These are phyloP conservation scores for Aspergillus sp. DNA, from an alignment of 2,329 filamentous ascomycete species.

Conservation along the genomic window DNA sequence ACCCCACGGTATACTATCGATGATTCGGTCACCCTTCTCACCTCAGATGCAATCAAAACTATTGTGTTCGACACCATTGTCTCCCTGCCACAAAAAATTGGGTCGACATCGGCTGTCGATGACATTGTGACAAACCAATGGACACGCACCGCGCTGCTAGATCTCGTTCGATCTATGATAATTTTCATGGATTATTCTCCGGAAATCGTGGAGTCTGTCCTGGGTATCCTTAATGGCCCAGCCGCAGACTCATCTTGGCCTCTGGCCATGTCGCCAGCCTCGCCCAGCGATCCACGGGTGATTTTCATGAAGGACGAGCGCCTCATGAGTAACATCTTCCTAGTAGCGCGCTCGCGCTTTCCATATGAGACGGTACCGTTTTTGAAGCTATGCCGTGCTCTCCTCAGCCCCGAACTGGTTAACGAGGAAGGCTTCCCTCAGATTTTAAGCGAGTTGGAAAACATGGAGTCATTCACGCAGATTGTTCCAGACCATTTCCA, in stretches of 20 bases:
- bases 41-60: conserved; percentile 46
- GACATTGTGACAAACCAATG: conserved; percentile 60
- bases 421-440: conserved; percentile 50
- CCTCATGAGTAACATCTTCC: conserved; percentile 61
- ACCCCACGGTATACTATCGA: conserved; percentile 40
- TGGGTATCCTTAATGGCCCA: conserved; percentile 61
- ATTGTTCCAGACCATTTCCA: conserved; percentile 69
- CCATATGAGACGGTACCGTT: conserved; percentile 84
- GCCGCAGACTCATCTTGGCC: conserved; percentile 20
- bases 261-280: conserved; percentile 15
- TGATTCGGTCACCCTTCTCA: conserved; percentile 50
- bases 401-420: conserved; percentile 52
- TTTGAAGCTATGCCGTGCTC: conserved; percentile 66
- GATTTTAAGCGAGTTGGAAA: conserved; percentile 65
- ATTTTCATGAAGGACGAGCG: conserved; percentile 57
- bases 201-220: conserved; percentile 66
- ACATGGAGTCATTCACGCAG: conserved; percentile 74
- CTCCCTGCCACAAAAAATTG: conserved; percentile 45
- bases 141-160: conserved; percentile 65
- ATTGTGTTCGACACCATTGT: conserved; percentile 51
- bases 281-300: conserved; percentile 42
- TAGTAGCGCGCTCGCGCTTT: conserved; percentile 72
- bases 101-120: conserved; percentile 49
- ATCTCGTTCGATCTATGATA: conserved; percentile 68
- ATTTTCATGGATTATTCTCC: conserved; percentile 69